Evolutionary conservation across 2,329 filamentous ascomycete genomes (phyloP).

Genomic region (Sclerotinia glacialis): DNA sequence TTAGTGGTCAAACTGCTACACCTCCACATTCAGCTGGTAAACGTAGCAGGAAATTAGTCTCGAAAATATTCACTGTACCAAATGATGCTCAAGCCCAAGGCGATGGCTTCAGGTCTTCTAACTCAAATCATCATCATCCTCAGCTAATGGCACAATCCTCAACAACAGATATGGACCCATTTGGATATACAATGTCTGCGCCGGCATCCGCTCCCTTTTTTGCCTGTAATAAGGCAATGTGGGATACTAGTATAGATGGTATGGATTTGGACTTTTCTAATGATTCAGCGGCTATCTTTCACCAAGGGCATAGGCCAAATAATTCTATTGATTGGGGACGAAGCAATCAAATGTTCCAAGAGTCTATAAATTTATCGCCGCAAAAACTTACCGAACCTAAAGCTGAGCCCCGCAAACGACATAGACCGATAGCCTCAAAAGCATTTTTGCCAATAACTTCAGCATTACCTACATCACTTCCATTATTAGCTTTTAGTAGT

Average conservation of each 20-base stretch:
- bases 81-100: slow-evolving; percentile 35
- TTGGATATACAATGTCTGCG: slow-evolving; percentile 59
- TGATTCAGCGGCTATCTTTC: slow-evolving; percentile 38
- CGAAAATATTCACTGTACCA: slow-evolving; percentile 40
- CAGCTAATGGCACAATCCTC: slow-evolving; percentile 51
- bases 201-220: slow-evolving; percentile 50
- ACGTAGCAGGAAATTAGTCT: slow-evolving; percentile 53
- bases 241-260: slow-evolving; percentile 51
- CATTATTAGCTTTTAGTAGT: slow-evolving; percentile 43
- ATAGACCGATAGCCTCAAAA: slow-evolving; percentile 49
- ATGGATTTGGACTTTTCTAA: slow-evolving; percentile 60
- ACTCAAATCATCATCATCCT: slow-evolving; percentile 39
- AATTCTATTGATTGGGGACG: slow-evolving; percentile 58
- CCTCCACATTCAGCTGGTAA: slow-evolving; percentile 57
- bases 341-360: slow-evolving; percentile 54
- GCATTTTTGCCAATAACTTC: slow-evolving; percentile 26
- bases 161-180: slow-evolving; percentile 54
- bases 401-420: slow-evolving; percentile 41
- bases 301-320: slow-evolving; percentile 46
- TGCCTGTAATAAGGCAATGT: slow-evolving; percentile 48
- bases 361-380: slow-evolving; percentile 38
- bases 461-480: slow-evolving; percentile 44
- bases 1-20: slow-evolving; percentile 52
- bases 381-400: slow-evolving; percentile 25
- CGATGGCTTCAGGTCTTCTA: slow-evolving; percentile 34